Evolutionary conservation across 192 early-diverging fungal species (phyloP), one percentile per base, ranked within the genome.

Genomic region (Umbelopsis sp.): DNA sequence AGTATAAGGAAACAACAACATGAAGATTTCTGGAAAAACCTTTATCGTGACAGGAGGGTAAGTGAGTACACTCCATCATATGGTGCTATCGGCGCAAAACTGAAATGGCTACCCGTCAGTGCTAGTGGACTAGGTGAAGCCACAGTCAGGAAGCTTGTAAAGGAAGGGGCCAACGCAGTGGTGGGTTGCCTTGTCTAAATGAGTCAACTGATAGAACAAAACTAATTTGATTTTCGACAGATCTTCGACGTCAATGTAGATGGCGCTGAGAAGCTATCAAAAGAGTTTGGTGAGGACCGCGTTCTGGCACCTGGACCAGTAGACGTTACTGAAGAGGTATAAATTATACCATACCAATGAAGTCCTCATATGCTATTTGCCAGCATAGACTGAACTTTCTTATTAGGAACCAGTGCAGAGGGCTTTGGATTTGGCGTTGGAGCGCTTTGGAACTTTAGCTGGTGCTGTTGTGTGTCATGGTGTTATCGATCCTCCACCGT

Each of bases 21-120:
- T 75, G 74, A 26, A 65, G 24, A 43, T 75, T 8, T 14, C n/a
- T 36, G 45, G 54, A n/a, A 36, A 65, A 4, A 41, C 32, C 3
- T 69, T 75, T 43, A 70, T 75, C 29, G 69, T 75, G 5, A 66
- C 69, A 44, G 74, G 74, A 62, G 69, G 74, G 74, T 75, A 66
- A 66, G 44, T 7, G 21, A 17, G 3, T 24, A n/a, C 16, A 41
- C 1, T 41, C 4, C 38, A 41, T 41, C n/a, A 11, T 41, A 11
- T 1, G 12, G 5, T 14, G 20, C 25, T 2, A 21, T 10, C 45
- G 17, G 38, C 41, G 25, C 26, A 38, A 36, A 2, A 38, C 31
- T 8, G 1, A 11, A 22, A 36, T 32, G 51, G 4, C 32, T 49
- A 3, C 59, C 10, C 44, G 25, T 2, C 26, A 78, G 76, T 47